A percentile compares a stretch with the other conserved stretches of the same genome.
Conservation (phyloP, 2,329 filamentous ascomycete species). For the Didymellaceae sp. region DNA sequence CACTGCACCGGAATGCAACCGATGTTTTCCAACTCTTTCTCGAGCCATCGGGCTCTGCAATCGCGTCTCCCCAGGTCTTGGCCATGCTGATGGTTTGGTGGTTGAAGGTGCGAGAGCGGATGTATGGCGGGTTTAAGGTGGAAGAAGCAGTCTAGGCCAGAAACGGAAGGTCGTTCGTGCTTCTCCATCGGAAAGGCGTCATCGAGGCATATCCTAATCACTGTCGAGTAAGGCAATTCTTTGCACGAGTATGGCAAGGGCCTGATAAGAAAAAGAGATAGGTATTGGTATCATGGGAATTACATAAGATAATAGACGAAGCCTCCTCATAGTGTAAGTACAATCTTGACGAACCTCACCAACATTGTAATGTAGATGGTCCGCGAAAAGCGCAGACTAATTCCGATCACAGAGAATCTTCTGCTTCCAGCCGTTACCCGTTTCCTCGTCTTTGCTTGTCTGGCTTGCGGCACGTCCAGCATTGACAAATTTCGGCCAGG, state of each 20-base stretch:
- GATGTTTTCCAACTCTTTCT: conserved; percentile 9
- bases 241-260: not conserved
- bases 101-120: conserved; percentile 7
- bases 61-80: conserved; percentile 21
- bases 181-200: conserved; percentile 9
- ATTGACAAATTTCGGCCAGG: conserved; percentile 47
- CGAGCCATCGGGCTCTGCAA: not conserved
- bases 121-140: conserved; percentile 7
- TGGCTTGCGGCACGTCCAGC: conserved; percentile 29
- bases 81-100: conserved; percentile 23
- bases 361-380: too few relatives aligned
- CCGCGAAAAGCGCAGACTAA: not conserved
- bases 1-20: conserved; percentile 6
- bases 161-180: conserved; percentile 30
- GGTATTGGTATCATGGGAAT: conserved; percentile 14
- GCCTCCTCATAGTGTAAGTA: not conserved
- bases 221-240: not conserved
- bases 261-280: not conserved
- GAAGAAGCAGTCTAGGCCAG: not conserved
- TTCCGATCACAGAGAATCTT: conserved; percentile 17
- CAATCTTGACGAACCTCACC: not conserved
- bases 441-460: conserved; percentile 25
- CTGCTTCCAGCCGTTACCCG: conserved; percentile 18
- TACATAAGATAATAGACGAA: conserved; percentile 3
- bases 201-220: conserved; percentile 1